phyloP scores from a whole-genome alignment of 352 stramenopile genomes.

The Phytophthora palmivora region DNA sequence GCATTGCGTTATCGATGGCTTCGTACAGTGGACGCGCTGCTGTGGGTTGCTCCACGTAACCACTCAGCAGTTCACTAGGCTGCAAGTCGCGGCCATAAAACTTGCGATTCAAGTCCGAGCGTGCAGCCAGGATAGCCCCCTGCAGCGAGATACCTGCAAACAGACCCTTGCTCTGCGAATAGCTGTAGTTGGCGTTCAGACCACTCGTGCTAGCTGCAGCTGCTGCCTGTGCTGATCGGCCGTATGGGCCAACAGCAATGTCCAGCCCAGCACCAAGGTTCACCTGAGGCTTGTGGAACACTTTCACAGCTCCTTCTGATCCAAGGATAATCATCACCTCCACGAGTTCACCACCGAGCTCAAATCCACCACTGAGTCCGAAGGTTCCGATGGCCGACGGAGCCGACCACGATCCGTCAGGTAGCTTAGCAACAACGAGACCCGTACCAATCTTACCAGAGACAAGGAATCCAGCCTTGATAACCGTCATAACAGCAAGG shows the following conservation, averaged over 20 bases:
- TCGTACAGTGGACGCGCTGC: constrained; percentile 66
- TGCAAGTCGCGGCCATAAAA: constrained; percentile 86
- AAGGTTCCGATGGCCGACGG: constrained; percentile 91
- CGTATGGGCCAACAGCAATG: constrained; percentile 85
- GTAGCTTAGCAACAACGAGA: constrained; percentile 84
- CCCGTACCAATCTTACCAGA: constrained; percentile 72
- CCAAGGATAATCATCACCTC: constrained; percentile 94
- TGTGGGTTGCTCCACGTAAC: constrained; percentile 52
- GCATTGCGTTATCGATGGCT: constrained; percentile 64
- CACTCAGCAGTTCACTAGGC: constrained; percentile 52
- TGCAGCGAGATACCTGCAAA: constrained; percentile 92
- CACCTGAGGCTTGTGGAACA: constrained; percentile 85
- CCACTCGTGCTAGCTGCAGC: constrained; percentile 63
- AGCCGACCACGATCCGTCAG: constrained; percentile 88
- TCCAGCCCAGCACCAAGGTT: constrained; percentile 90
- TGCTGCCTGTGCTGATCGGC: constrained; percentile 72
- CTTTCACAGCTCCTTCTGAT: constrained; percentile 84
- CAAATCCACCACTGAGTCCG: constrained; percentile 81
- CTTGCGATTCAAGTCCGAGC: constrained; percentile 89
- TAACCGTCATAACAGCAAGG: constrained; percentile 59
- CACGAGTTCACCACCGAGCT: constrained; percentile 89
- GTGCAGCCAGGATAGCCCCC: constrained; percentile 80
- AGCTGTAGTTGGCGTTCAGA: constrained; percentile 92
- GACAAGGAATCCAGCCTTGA: constrained; percentile 65
- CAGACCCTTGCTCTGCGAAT: constrained; percentile 92